Evolutionary conservation across 2,329 filamentous ascomycete species (phyloP).

Genomic region (Pseudogymnoascus sp.): DNA sequence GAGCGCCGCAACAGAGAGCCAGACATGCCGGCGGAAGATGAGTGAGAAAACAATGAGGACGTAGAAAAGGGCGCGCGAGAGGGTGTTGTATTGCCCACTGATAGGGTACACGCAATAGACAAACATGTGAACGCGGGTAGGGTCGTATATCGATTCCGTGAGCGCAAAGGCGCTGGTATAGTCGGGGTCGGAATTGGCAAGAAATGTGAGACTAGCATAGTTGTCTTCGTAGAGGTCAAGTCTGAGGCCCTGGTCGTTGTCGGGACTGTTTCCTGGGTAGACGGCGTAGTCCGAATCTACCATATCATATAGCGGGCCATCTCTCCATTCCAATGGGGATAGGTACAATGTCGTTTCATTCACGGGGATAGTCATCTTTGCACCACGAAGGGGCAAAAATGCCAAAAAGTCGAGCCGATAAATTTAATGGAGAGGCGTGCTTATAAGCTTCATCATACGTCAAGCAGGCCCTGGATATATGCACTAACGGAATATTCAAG

Average conservation of each 20-base stretch:
- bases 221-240: not conserved
- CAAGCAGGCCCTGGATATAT: not conserved
- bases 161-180: not conserved
- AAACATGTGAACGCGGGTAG: not conserved
- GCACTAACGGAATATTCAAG: not conserved
- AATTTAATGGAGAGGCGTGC: not conserved
- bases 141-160: not conserved
- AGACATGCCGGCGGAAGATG: conserved; percentile 12
- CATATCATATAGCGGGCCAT: not conserved
- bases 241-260: not conserved
- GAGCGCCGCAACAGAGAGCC: conserved; percentile 13
- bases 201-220: not conserved
- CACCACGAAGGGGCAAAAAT: not conserved
- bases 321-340: not conserved
- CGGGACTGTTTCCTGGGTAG: not conserved
- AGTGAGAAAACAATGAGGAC: conserved; percentile 13
- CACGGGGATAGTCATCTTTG: not conserved
- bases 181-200: not conserved
- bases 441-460: not conserved
- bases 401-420: not conserved
- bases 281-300: not conserved
- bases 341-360: not conserved
- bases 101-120: conserved; percentile 10
- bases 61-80: conserved; percentile 11
- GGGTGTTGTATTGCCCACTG: conserved; percentile 14